Evolutionary conservation across 495 filamentous ascomycete genomes (phyloP), one percentile per base, ranked within the genome.

Genomic region (Halenospora varia): DNA sequence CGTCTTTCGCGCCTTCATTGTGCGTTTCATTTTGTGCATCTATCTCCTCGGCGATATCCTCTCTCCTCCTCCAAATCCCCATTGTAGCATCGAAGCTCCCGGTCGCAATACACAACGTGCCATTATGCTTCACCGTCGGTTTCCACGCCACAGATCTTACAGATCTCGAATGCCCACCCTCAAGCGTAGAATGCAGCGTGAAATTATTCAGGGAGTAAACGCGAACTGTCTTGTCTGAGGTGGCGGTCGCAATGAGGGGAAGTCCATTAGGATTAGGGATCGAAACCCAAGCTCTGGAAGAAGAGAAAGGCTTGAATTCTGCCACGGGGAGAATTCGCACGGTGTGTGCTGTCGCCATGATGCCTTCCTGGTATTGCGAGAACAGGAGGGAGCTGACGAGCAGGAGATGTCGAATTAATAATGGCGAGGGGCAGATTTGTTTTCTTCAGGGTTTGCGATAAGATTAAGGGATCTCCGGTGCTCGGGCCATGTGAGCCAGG

Each of bases 1-100:
- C 71, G 11, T 67, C 63, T 6, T 60, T 68, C 0, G 25, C 40
- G 2, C 15, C 15, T 19, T 63, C 53, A 10, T 13, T 25, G 18
- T 59, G 40, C 6, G 13, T 35, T 59, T 56, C 0, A 46, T 42
- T 3, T 49, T 61, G 3, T 49, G 64, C 35, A 57, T 44, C 25
- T 66, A 67, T 0, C 19, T 42, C 54, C 1, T 24, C 47, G 19
- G 66, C 72, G 25, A 23, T 53, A 0, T 22, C 49, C 66, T 88
- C 84, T 63, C 78, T 79, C 63, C 84, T 82, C 44, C 85, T 76
- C 93, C 93, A 97, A 51, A 97, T 81, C 1, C 90, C 93, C 2
- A 92, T 90, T 3, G 87, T 92, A 10, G 88, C 84, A 67, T 97
- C 93, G 70, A 97, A 97, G 63, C 84, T 88, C 10, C 90, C 93